Base-by-base conservation (phyloP, 148 eudicot genomes). In the Camellia japonica region DNA sequence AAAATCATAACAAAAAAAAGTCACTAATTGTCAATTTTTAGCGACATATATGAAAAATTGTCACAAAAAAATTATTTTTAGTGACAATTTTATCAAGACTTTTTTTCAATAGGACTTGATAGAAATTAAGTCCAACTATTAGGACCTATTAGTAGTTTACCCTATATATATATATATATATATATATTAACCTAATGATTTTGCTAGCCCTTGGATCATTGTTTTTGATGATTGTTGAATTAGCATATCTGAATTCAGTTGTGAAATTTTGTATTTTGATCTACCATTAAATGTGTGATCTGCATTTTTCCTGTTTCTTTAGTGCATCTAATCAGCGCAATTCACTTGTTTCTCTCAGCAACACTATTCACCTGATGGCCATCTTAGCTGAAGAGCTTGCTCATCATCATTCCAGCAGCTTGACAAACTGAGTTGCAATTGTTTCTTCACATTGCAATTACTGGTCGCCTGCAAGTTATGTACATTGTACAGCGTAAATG, bases 341-440 rank as follows among this genome's bases (percentile, higher is more conserved):
- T 59, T 41, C 19, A 30, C 52, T 14, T 58, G 65, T 49, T 61
- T 43, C 52, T 74, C 44, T 47, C 78, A 75, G 78, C 78, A 60
- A 60, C 55, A 43, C 10, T 60, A 19, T 75, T 16, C 55, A 43
- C 13, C 65, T 1, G 16, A 18, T 13, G 41, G 51, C 54, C 78
- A 60, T 13, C 30, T 6, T 30, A n/a, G 78, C n/a, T 6, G n/a
- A 75, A 9, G 78, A 75, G 30, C 51, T 68, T 68, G 72, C 20
- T 43, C 47, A 14, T 68, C 44, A 42, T n/a, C 7, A 68, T 16
- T 49, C 7, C 19, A 6, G 43, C 72, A 68, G 47, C 51, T 14
- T 16, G 43, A 68, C 72, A 68, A 43, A 68, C 52, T 43, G 72
- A 68, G 51, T 68, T 15, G n/a, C 51, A 68, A 42, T 43, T 16